Conservation (phyloP, 225 moss, liverwort and hornwort species). For the Pseudisothecium myosuroides region DNA sequence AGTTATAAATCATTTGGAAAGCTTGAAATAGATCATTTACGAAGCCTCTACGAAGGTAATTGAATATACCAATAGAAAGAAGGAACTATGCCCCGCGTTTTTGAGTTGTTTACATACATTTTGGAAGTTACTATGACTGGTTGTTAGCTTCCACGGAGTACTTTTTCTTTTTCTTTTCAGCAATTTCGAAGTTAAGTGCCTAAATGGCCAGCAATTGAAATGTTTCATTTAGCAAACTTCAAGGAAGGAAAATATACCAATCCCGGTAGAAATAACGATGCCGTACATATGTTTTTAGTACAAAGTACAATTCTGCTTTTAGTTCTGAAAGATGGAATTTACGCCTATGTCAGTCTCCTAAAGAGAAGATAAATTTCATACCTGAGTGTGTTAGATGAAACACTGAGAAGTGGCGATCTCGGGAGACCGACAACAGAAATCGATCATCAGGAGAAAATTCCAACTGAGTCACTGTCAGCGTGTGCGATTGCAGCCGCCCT, state of each 20-base stretch:
- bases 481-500: constrained; percentile 70
- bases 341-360: not conserved
- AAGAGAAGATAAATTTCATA: not conserved
- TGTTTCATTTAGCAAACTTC: not conserved
- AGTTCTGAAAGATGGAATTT: not conserved
- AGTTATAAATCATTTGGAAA: not conserved
- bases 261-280: not conserved
- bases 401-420: constrained; percentile 87
- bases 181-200: not conserved
- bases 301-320: not conserved
- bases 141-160: not conserved
- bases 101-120: not conserved
- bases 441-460: constrained; percentile 79
- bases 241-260: not conserved
- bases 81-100: not conserved
- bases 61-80: not conserved
- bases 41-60: not conserved
- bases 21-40: not conserved
- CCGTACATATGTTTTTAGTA: not conserved
- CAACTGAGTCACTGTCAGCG: constrained; percentile 81
- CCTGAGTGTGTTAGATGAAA: constrained; percentile 39
- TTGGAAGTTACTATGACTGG: not conserved
- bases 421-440: constrained; percentile 79
- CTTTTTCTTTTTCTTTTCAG: not conserved
- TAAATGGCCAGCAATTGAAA: not conserved